Conservation (phyloP, 192 early-diverging fungal species). For the Entrophospora sp. region DNA sequence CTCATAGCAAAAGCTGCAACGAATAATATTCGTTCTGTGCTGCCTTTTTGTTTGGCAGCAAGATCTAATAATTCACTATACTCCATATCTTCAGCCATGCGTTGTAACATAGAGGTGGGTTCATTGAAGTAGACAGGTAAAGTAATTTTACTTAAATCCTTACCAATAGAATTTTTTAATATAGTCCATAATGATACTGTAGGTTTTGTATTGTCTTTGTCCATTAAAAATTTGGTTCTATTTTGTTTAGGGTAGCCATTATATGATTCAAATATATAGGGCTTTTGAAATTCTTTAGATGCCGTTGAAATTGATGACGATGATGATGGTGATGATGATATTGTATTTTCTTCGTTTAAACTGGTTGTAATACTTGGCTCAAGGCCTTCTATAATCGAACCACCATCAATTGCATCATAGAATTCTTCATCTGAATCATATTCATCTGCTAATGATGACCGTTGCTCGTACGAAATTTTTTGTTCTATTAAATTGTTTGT, state of each 20-base stretch:
- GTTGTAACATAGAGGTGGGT: constrained; percentile 76
- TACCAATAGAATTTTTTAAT: constrained; percentile 80
- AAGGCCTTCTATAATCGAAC: constrained; percentile 25
- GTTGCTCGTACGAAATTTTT: no score
- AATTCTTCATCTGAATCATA: constrained; percentile 51
- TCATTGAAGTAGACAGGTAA: constrained; percentile 89
- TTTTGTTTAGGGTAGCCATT: constrained; percentile 31
- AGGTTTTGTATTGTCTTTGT: constrained; percentile 44
- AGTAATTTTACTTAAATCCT: constrained; percentile 74
- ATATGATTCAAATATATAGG: constrained; percentile 32
- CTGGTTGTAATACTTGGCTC: no score
- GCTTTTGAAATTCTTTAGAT: no score
- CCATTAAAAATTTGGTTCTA: constrained; percentile 43
- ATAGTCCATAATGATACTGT: constrained; percentile 77
- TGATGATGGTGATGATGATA: no score
- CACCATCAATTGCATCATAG: constrained; percentile 51
- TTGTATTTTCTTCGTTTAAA: no score
- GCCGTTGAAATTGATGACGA: no score
- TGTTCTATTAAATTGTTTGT: no score
- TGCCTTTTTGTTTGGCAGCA: constrained; percentile 52
- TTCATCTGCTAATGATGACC: constrained; percentile 4
- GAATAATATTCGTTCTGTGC: constrained; percentile 58
- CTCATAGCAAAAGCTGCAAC: constrained; percentile 85
- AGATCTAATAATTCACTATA: constrained; percentile 75
- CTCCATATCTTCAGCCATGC: constrained; percentile 81